These are phyloP conservation scores for Raffaelea albimanens DNA, from an alignment of 2,329 filamentous ascomycete genomes.

Conservation along the genomic window DNA sequence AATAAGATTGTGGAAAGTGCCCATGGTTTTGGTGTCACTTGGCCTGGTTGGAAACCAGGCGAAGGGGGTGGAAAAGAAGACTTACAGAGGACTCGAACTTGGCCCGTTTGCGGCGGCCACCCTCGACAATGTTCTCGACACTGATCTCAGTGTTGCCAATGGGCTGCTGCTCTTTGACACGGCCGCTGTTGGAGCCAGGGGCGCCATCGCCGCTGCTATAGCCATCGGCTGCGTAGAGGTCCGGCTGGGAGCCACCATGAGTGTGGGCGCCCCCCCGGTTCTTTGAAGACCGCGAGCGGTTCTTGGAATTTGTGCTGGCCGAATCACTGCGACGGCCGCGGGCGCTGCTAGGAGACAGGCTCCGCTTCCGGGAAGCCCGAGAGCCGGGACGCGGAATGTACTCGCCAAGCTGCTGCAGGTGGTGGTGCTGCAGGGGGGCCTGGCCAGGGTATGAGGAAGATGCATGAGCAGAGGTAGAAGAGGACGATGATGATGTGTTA, in stretches of 20 bases:
- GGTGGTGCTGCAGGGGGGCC: slow-evolving; percentile 20
- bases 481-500: too few species aligned
- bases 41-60: too few species aligned
- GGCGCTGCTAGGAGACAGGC: slow-evolving; percentile 61
- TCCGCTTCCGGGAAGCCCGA: slow-evolving; percentile 64
- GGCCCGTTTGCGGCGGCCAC: slow-evolving; percentile 86
- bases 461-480: slow-evolving; percentile 27
- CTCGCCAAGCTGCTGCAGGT: slow-evolving; percentile 27
- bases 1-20: too few species aligned
- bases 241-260: background rate
- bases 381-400: slow-evolving; percentile 60
- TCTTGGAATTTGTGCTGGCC: slow-evolving; percentile 50
- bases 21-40: too few species aligned
- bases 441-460: slow-evolving; percentile 41
- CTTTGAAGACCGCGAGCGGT: slow-evolving; percentile 60
- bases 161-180: slow-evolving; percentile 60
- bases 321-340: slow-evolving; percentile 71
- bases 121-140: slow-evolving; percentile 95
- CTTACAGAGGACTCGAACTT: slow-evolving; percentile 97
- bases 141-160: slow-evolving; percentile 95
- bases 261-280: slow-evolving; percentile 47
- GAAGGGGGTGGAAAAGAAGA: slow-evolving; percentile 17
- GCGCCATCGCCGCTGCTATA: slow-evolving; percentile 86
- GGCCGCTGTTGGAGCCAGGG: slow-evolving; percentile 65
- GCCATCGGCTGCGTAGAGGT: slow-evolving; percentile 41